Percentiles rank a stretch among this genome's conserved stretches.
Evolutionary conservation across 2,329 filamentous ascomycete species (phyloP).

Genomic region (Torrubiella hemipterigena): DNA sequence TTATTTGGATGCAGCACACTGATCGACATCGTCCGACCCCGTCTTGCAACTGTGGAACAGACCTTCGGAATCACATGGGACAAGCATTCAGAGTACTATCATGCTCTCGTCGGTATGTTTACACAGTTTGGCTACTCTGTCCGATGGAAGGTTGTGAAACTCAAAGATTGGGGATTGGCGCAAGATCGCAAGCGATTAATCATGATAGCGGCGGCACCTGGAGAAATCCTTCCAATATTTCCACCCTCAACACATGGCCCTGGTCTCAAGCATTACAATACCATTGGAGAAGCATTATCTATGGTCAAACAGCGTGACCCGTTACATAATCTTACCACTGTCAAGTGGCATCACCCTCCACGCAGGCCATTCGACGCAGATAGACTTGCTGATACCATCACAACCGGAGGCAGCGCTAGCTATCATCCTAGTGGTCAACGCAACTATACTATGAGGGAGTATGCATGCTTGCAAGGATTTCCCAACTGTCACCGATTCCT

Average conservation of each 20-base stretch:
- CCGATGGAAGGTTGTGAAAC: constrained; percentile 49
- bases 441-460: constrained; percentile 54
- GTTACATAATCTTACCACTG: constrained; percentile 25
- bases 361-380: constrained; percentile 31
- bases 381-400: constrained; percentile 45
- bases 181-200: constrained; percentile 39
- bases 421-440: constrained; percentile 55
- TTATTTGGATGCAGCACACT: constrained; percentile 42
- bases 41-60: constrained; percentile 68
- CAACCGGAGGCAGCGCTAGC: constrained; percentile 48
- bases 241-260: constrained; percentile 46
- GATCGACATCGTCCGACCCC: constrained; percentile 45
- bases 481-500: constrained; percentile 47
- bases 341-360: constrained; percentile 15
- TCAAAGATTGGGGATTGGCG: constrained; percentile 38
- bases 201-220: constrained; percentile 51
- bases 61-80: constrained; percentile 54
- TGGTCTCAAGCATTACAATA: constrained; percentile 26
- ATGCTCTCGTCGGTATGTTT: constrained; percentile 49
- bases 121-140: constrained; percentile 56
- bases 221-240: constrained; percentile 56
- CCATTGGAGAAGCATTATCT: constrained; percentile 29
- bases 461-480: constrained; percentile 60
- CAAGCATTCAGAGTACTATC: constrained; percentile 42
- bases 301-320: constrained; percentile 19